phyloP scores from a whole-genome alignment of 306 rosid genomes.

The Vigna nakashimae region DNA sequence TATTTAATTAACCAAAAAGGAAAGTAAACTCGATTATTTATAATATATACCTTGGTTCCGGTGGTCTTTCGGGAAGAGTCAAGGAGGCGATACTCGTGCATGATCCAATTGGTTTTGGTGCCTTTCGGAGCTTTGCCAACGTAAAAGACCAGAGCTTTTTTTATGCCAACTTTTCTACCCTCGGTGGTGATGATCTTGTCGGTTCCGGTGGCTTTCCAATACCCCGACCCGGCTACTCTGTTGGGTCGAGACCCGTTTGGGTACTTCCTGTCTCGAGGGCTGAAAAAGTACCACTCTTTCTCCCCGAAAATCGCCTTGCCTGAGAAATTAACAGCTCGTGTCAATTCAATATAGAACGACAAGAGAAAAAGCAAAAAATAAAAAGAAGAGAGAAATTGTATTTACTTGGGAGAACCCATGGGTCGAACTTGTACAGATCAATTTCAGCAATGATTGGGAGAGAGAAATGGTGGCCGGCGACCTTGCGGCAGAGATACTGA shows the following conservation, averaged over 20 bases:
- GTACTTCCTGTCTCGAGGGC: constrained; percentile 88
- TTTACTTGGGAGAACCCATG: constrained; percentile 94
- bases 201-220: constrained; percentile 99
- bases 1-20: no score
- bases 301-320: constrained; percentile 94
- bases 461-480: constrained; percentile 86
- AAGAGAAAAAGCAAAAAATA: fast-evolving
- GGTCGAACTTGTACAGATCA: constrained; percentile 91
- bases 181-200: constrained; percentile 80
- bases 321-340: constrained; percentile 23
- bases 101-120: constrained; percentile 93
- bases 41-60: constrained; percentile 61
- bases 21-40: no score
- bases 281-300: constrained; percentile 96
- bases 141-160: constrained; percentile 89
- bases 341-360: not conserved
- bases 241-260: constrained; percentile 96
- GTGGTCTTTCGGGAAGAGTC: constrained; percentile 68
- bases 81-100: constrained; percentile 93
- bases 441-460: constrained; percentile 79
- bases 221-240: constrained; percentile 92
- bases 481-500: constrained; percentile 88
- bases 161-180: constrained; percentile 87
- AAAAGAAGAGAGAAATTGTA: not conserved
- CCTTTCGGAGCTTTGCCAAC: constrained; percentile 96